Evolutionary conservation across 805 yeast species (phyloP), one percentile per base, ranked within the genome.

Genomic region (Wickerhamiella lipophila): DNA sequence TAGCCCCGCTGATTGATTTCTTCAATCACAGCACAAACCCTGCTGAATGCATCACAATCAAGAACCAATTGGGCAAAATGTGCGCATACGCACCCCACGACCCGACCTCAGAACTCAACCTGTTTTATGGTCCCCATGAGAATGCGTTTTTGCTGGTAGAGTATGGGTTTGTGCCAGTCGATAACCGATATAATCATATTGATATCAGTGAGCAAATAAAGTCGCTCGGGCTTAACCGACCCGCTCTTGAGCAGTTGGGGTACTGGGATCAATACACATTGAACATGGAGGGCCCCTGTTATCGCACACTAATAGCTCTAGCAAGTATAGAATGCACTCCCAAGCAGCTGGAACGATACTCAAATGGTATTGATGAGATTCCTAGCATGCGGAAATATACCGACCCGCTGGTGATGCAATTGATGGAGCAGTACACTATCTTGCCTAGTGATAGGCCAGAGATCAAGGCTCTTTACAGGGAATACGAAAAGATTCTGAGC

Each of bases 1-100:
- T 89, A 76, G 96, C 89, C 0, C 98, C 98, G 0, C 80, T 70
- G 53, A 87, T 88, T 21, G 98, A 89, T 66, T 83, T 84, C 61
- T 67, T 89, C 46, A 92, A 89, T 64, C 97, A 89, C 52, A 50
- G 54, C 18, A 50, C 58, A 11, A 70, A 72, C 4, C 53, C 51
- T 15, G 36, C 42, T 2, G 27, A 49, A 6, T 56, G 55, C 11
- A 60, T 64, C 6, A 49, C 47, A 9, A 54, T 62, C 22, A 29
- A 30, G 13, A 76, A 53, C 76, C 85, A 80, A 46, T 60, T 70
- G 53, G 70, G 72, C 32, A 68, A 71, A 16, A 79, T 81, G 64
- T 68, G 69, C 23, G 83, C 81, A 1, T 55, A 57, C n/a, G 60
- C 73, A 0, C 58, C 65, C 55, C 53, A 58, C 55, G 44, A 60